phyloP scores from a whole-genome alignment of 179 eudicot species.

The Spergularia azorica region DNA sequence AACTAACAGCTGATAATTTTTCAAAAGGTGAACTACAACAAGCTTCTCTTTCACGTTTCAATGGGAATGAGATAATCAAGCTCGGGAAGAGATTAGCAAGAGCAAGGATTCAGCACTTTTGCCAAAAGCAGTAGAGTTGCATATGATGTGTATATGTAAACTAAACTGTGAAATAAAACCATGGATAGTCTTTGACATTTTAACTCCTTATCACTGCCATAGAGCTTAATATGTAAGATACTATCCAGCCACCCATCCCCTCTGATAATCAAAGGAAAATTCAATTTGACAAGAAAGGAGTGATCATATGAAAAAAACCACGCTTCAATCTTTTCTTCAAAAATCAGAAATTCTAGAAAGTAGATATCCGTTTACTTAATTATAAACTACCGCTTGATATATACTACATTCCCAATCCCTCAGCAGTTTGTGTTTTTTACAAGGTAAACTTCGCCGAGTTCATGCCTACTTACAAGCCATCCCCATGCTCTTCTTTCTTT shows the following conservation, averaged over 20 bases:
- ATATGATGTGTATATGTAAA: neutral
- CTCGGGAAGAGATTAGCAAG: neutral
- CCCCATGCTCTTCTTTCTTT: neutral
- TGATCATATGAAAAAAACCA: neutral
- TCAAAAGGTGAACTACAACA: neutral
- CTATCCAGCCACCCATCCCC: conserved; percentile 4
- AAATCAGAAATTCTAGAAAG: neutral
- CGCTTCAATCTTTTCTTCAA: conserved; percentile 3
- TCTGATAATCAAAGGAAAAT: neutral
- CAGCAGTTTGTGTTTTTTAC: neutral
- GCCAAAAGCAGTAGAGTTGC: neutral
- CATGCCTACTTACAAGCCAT: neutral
- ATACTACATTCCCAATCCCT: neutral
- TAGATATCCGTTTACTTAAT: neutral
- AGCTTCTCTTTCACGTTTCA: neutral
- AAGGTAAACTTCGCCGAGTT: neutral
- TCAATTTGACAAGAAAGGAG: neutral
- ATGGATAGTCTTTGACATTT: neutral
- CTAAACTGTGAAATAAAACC: neutral
- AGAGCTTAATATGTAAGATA: neutral
- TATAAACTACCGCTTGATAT: neutral
- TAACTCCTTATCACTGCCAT: neutral
- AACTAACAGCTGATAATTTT: neutral
- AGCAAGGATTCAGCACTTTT: conserved; percentile 4
- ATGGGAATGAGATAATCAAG: conserved; percentile 3